Percentiles rank a stretch among this genome's conserved stretches.
These are phyloP conservation scores for Arthroderma sp. DNA, from an alignment of 2,329 filamentous ascomycete species.

Conservation along the genomic window DNA sequence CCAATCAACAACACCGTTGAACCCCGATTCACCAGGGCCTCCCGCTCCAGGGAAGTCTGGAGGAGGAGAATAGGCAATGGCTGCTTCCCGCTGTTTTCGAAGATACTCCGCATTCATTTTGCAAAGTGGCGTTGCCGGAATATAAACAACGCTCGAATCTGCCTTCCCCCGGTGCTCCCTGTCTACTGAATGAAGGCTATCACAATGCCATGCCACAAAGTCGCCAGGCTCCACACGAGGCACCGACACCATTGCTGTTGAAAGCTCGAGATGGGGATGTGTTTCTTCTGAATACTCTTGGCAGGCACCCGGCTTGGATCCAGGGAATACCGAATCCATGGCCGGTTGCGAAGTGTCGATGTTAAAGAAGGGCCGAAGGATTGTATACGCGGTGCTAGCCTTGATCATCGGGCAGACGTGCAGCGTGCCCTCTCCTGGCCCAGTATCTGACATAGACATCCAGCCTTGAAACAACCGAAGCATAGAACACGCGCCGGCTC, in stretches of 20 bases:
- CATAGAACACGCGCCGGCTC: slow-evolving; percentile 68
- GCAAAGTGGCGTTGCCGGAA: slow-evolving; percentile 73
- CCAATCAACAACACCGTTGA: slow-evolving; percentile 28
- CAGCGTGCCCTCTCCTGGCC: slow-evolving; percentile 63
- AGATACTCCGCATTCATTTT: slow-evolving; percentile 60
- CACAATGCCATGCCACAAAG: slow-evolving; percentile 69
- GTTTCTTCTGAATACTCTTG: slow-evolving; percentile 44
- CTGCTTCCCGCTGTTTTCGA: slow-evolving; percentile 55
- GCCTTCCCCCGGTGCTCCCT: slow-evolving; percentile 54
- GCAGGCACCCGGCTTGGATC: slow-evolving; percentile 53
- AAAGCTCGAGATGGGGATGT: slow-evolving; percentile 58
- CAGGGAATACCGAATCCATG: slow-evolving; percentile 48
- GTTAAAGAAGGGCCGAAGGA: slow-evolving; percentile 74
- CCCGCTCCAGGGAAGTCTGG: slow-evolving; percentile 56
- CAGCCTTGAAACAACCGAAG: slow-evolving; percentile 87
- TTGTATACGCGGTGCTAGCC: slow-evolving; percentile 63
- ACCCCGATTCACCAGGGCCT: slow-evolving; percentile 28
- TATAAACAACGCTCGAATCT: slow-evolving; percentile 80
- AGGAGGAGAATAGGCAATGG: slow-evolving; percentile 52
- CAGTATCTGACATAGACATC: slow-evolving; percentile 63
- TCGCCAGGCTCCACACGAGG: slow-evolving; percentile 58
- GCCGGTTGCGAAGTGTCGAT: slow-evolving; percentile 20
- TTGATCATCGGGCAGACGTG: slow-evolving; percentile 67
- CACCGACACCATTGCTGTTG: slow-evolving; percentile 57
- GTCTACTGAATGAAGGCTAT: slow-evolving; percentile 71